Base-by-base conservation (phyloP, 495 filamentous ascomycete genomes). In the Penicillium arizonense region DNA sequence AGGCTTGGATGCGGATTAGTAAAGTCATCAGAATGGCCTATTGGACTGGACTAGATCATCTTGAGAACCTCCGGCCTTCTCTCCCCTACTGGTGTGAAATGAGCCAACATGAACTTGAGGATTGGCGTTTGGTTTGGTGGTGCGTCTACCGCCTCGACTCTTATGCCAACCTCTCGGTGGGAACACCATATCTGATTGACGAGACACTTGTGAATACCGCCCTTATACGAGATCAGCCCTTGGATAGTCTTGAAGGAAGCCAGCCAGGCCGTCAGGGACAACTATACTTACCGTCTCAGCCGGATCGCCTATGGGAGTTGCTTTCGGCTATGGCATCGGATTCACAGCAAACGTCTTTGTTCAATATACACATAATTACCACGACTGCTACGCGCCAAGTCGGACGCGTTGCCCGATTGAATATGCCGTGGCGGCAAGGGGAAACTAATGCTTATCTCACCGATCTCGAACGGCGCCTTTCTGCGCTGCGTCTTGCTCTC, bases 121-220 rank as follows among this genome's bases (percentile, higher is more conserved):
- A 68, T 47, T 74, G 69, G 71, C 59, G 71, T 47, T 59, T 57
- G 40, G 28, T 68, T 13, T 74, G 68, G 66, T 74, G 71, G 71
- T 68, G 64, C 50, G 58, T 74, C 41, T 74, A 71, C 48, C 65
- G 68, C n/a, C 56, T 74, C 14, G 71, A 74, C 37, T 55, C 69
- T 1, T 72, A 72, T 44, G 58, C 67, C 44, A 60, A 60, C 36
- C 43, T 60, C 3, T 32, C 54, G n/a, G 42, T 14, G 1, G 58
- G 54, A 9, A 57, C 58, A 36, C 58, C 58, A 38, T 57, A 52
- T 39, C 35, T 45, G 14, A 55, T 57, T 37, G 54, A 61, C 23
- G 35, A 54, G 3, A 40, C 20, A 4, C 2, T 51, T n/a, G 34
- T 57, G 4, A 50, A 58, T 24, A 58, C 55, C 37, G 57, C 40